phyloP scores from a whole-genome alignment of 257 asterid species.

The Solanum sitiens region DNA sequence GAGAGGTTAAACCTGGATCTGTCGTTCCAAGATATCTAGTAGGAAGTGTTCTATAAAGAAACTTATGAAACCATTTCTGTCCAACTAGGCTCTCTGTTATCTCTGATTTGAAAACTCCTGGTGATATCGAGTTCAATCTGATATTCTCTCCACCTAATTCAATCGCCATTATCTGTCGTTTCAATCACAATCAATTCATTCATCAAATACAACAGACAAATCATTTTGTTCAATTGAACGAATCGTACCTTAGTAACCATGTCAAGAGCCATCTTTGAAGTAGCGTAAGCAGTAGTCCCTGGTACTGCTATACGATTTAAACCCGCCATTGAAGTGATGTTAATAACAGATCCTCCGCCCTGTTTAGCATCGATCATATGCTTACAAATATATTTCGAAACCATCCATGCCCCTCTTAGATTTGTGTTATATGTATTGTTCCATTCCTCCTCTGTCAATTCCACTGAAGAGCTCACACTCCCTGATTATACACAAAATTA shows the following conservation, averaged over 20 bases:
- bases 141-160: slow-evolving; percentile 25
- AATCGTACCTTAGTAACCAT: background rate
- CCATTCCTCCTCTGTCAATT: background rate
- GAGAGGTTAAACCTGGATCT: slow-evolving; percentile 32
- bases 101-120: slow-evolving; percentile 28
- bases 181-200: background rate
- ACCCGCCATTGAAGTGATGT: background rate
- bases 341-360: background rate
- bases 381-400: background rate
- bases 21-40: slow-evolving; percentile 1
- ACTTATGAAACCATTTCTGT: slow-evolving; percentile 14
- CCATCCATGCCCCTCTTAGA: background rate
- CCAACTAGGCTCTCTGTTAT: slow-evolving; percentile 15
- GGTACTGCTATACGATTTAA: slow-evolving; percentile 7
- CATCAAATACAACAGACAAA: background rate
- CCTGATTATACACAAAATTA: background rate
- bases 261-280: slow-evolving; percentile 12
- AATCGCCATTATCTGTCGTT: slow-evolving; percentile 25
- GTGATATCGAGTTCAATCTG: slow-evolving; percentile 29
- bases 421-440: background rate
- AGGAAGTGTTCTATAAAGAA: slow-evolving; percentile 7
- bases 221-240: too few relatives aligned
- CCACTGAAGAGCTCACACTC: background rate
- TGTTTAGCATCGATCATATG: background rate
- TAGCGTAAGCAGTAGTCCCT: slow-evolving; percentile 6